Evolutionary conservation across 495 filamentous ascomycete species (phyloP).

Genomic region (Glarea lozoyensis): DNA sequence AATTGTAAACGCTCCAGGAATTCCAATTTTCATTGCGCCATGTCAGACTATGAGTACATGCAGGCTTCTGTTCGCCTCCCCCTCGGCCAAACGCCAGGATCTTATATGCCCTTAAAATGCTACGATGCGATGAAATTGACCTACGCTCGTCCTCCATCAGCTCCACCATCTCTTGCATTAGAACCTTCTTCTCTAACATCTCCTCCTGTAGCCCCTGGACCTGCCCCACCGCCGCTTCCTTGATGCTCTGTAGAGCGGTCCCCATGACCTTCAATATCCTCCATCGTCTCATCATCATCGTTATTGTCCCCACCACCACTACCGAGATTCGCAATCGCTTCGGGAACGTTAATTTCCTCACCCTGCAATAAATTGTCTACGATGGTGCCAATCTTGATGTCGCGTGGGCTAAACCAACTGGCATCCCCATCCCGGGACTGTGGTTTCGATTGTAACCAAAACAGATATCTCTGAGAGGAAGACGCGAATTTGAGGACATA

Average conservation of each 20-base stretch:
- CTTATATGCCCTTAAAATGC: slow-evolving; percentile 16
- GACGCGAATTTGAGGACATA: slow-evolving; percentile 91
- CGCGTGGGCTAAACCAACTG: slow-evolving; percentile 71
- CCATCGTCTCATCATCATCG: slow-evolving; percentile 73
- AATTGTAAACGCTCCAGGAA: slow-evolving; percentile 3
- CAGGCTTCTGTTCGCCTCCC: slow-evolving; percentile 1
- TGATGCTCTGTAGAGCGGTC: slow-evolving; percentile 46
- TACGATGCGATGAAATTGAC: slow-evolving; percentile 39
- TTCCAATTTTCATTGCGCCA: slow-evolving; percentile 16
- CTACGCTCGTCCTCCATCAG: slow-evolving; percentile 98
- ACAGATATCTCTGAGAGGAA: slow-evolving; percentile 84
- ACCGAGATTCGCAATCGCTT: slow-evolving; percentile 59
- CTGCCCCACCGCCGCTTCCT: slow-evolving; percentile 67
- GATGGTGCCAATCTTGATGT: slow-evolving; percentile 72
- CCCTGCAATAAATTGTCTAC: slow-evolving; percentile 79
- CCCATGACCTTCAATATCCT: slow-evolving; percentile 66
- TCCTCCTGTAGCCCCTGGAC: slow-evolving; percentile 76
- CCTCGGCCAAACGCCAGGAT: slow-evolving; percentile 19
- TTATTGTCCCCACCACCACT: slow-evolving; percentile 40
- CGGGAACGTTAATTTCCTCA: slow-evolving; percentile 76
- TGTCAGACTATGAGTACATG: slow-evolving; percentile 23
- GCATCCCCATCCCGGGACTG: slow-evolving; percentile 67
- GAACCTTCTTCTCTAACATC: slow-evolving; percentile 86
- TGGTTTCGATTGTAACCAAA: slow-evolving; percentile 88
- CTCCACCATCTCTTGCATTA: slow-evolving; percentile 79